Evolutionary conservation across 148 eudicot species (phyloP).

Genomic region (Rhododendron vialii): DNA sequence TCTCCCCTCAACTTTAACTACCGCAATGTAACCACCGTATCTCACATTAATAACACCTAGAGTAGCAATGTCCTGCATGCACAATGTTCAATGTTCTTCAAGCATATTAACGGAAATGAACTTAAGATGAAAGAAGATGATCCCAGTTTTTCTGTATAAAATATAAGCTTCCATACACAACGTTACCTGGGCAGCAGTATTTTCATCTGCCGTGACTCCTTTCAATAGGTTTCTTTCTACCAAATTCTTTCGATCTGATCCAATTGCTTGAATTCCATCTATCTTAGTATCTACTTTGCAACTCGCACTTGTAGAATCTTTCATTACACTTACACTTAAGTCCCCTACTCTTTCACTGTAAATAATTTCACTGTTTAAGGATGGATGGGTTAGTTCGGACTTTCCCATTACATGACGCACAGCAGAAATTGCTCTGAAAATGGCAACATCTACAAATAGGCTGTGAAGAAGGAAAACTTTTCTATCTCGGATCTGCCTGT

Average conservation of each 20-base stretch:
- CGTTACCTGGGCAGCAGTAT: conserved; percentile 98
- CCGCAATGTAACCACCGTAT: conserved; percentile 76
- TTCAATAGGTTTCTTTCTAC: conserved; percentile 79
- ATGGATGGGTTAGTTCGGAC: conserved; percentile 24
- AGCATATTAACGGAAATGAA: background rate
- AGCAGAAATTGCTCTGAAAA: conserved; percentile 70
- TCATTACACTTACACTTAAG: conserved; percentile 56
- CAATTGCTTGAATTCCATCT: conserved; percentile 83
- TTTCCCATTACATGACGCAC: conserved; percentile 57
- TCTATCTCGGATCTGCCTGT: conserved; percentile 89
- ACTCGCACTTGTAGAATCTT: conserved; percentile 77
- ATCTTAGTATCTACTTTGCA: conserved; percentile 90
- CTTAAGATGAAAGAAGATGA: background rate
- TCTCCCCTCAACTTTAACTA: conserved; percentile 68
- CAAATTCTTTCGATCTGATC: conserved; percentile 53
- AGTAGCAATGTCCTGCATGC: conserved; percentile 77
- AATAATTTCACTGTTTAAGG: conserved; percentile 31
- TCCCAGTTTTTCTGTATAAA: background rate
- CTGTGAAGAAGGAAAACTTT: conserved; percentile 95
- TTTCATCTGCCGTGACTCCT: conserved; percentile 99
- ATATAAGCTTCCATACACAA: background rate
- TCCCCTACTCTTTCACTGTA: conserved; percentile 75
- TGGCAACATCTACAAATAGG: conserved; percentile 95
- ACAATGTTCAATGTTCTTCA: conserved; percentile 11
- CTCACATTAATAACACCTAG: conserved; percentile 83